Percentiles rank a stretch among this genome's conserved stretches.
Evolutionary conservation across 148 eudicot genomes (phyloP).

Genomic region (Polygonum aviculare): DNA sequence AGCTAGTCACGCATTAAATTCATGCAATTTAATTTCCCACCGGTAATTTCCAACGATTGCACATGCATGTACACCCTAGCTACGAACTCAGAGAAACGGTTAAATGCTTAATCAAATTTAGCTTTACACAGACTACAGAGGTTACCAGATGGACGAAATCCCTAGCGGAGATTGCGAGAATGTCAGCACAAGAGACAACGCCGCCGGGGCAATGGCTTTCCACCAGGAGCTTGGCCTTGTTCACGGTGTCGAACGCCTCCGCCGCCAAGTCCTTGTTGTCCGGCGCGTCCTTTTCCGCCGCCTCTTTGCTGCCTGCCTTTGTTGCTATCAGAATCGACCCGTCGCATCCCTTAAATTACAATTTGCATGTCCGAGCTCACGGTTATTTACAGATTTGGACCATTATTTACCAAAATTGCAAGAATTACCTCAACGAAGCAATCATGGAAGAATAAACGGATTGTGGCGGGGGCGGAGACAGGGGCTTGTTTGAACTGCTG

Average conservation of each 20-base stretch:
- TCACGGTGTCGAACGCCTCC: slow-evolving; percentile 62
- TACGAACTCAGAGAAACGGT: too few relatives aligned
- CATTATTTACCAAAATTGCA: neutral
- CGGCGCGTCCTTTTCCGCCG: slow-evolving; percentile 64
- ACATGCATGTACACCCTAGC: too few relatives aligned
- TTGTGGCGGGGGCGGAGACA: slow-evolving; percentile 66
- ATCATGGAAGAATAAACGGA: slow-evolving; percentile 93
- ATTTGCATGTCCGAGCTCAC: neutral
- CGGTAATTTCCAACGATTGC: too few relatives aligned
- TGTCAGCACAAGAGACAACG: slow-evolving; percentile 85
- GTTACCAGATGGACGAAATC: slow-evolving; percentile 76
- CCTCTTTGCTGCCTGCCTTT: slow-evolving; percentile 46
- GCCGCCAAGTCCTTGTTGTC: slow-evolving; percentile 60
- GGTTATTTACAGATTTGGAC: neutral
- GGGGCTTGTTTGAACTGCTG: slow-evolving; percentile 49
- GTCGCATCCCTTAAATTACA: slow-evolving; percentile 65
- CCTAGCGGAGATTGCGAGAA: slow-evolving; percentile 72
- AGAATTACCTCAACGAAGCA: slow-evolving; percentile 66
- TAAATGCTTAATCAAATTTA: neutral
- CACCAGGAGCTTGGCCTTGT: slow-evolving; percentile 57
- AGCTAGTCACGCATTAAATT: too few relatives aligned
- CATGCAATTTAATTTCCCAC: too few relatives aligned
- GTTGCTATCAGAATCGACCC: slow-evolving; percentile 61
- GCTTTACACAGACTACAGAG: neutral
- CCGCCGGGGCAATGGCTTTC: slow-evolving; percentile 88